Evolutionary conservation across 345 rosid genomes (phyloP).

Genomic region (Kernera saxatilis): DNA sequence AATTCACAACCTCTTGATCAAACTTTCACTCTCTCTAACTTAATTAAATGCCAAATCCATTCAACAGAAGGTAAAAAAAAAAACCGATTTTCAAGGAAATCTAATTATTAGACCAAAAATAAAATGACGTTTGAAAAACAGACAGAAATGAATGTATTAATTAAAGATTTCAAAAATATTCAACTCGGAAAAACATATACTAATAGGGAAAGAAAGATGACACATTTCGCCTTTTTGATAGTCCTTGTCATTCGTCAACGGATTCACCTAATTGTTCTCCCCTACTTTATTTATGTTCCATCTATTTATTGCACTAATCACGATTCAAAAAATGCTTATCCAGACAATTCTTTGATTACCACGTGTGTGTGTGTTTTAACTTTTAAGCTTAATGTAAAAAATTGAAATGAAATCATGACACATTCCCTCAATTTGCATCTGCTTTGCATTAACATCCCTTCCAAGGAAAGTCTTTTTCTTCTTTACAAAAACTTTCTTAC

Average conservation of each 20-base stretch:
- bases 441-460: constrained; percentile 5
- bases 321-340: background rate
- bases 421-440: background rate
- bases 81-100: background rate
- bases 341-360: background rate
- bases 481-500: background rate
- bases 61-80: too few species aligned
- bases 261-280: background rate
- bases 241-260: constrained; percentile 24
- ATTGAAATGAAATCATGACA: background rate
- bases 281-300: background rate
- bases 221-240: constrained; percentile 16
- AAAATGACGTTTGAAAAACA: background rate
- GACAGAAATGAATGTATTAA: background rate
- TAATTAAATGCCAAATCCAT: background rate
- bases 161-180: background rate
- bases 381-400: background rate
- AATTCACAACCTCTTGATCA: too few species aligned
- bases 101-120: background rate
- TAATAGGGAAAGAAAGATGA: constrained; percentile 6
- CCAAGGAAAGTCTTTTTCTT: background rate
- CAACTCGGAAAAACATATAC: background rate
- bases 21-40: background rate
- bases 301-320: constrained; percentile 22
- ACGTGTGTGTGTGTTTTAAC: background rate